Evolutionary conservation across 768 basidiomycete genomes (phyloP).

Genomic region (Termitomyces sp.): DNA sequence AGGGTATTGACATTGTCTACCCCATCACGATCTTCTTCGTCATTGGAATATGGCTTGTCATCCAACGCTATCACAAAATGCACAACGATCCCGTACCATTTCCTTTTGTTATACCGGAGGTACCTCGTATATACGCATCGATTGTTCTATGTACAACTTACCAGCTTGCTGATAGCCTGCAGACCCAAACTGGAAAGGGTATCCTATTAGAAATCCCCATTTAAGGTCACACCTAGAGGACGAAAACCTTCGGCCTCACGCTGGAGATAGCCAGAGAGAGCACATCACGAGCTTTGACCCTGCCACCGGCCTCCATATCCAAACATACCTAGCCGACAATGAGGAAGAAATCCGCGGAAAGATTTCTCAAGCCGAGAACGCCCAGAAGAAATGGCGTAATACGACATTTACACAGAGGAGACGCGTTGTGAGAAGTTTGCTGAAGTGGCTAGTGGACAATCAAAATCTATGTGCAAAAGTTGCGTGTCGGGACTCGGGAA

Average conservation of each 20-base stretch:
- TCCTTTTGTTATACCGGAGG: slow-evolving; percentile 49
- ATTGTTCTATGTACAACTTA: background rate
- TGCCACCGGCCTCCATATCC: slow-evolving; percentile 78
- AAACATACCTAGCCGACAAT: slow-evolving; percentile 72
- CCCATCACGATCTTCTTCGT: slow-evolving; percentile 67
- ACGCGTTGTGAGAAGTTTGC: slow-evolving; percentile 78
- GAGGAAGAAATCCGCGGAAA: slow-evolving; percentile 67
- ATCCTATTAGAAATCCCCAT: slow-evolving; percentile 50
- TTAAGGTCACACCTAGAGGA: slow-evolving; percentile 62
- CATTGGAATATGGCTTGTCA: slow-evolving; percentile 76
- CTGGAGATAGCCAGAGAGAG: slow-evolving; percentile 40
- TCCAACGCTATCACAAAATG: slow-evolving; percentile 67
- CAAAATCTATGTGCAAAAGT: slow-evolving; percentile 83
- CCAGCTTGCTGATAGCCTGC: slow-evolving; percentile 37
- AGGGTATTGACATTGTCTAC: slow-evolving; percentile 59
- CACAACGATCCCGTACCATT: slow-evolving; percentile 75
- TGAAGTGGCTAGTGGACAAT: slow-evolving; percentile 92
- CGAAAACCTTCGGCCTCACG: slow-evolving; percentile 46
- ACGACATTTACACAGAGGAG: slow-evolving; percentile 77
- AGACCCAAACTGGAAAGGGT: slow-evolving; percentile 52
- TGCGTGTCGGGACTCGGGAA: slow-evolving; percentile 91
- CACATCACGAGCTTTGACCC: slow-evolving; percentile 94
- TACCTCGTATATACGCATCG: slow-evolving; percentile 21
- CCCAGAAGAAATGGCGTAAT: slow-evolving; percentile 69
- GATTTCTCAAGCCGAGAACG: slow-evolving; percentile 56